Percentiles rank a stretch among this genome's conserved stretches.
Conservation (phyloP, 129 eudicot genomes). For the Artemisia argyi region DNA sequence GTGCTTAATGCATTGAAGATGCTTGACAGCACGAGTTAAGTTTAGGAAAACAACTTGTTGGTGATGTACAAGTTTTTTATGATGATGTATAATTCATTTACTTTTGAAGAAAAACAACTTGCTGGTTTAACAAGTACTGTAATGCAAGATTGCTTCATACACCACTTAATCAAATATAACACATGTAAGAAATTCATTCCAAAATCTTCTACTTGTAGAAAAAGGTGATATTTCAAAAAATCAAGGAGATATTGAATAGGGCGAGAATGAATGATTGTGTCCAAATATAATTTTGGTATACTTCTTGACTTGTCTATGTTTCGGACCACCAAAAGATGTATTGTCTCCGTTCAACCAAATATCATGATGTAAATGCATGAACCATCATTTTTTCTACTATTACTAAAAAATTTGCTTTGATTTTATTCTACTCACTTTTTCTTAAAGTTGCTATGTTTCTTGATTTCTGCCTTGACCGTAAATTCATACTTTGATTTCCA, state of each 20-base stretch:
- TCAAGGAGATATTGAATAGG: slow-evolving; percentile 24
- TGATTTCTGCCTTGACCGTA: not conserved
- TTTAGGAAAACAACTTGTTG: too few relatives aligned
- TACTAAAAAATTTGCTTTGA: not conserved
- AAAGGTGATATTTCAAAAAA: not conserved
- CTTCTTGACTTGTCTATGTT: slow-evolving; percentile 38
- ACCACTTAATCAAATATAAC: too few relatives aligned
- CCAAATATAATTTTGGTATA: slow-evolving; percentile 25
- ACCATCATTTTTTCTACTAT: slow-evolving; percentile 20
- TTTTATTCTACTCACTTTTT: not conserved
- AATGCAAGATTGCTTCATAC: too few relatives aligned
- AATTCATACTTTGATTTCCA: slow-evolving; percentile 1
- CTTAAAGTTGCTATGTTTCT: not conserved
- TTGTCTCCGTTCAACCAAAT: slow-evolving; percentile 31
- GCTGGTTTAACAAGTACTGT: too few relatives aligned
- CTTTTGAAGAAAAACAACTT: too few relatives aligned
- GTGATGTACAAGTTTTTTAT: too few relatives aligned
- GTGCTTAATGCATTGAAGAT: too few relatives aligned
- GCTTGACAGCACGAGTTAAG: too few relatives aligned
- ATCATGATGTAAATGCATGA: slow-evolving; percentile 37
- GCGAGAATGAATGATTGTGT: slow-evolving; percentile 39
- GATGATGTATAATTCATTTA: too few relatives aligned
- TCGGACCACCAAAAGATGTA: slow-evolving; percentile 31
- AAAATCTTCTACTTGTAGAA: too few relatives aligned
- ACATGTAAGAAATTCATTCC: too few relatives aligned